phyloP scores from a whole-genome alignment of 257 asterid species.

The Solanum sparsipilum region DNA sequence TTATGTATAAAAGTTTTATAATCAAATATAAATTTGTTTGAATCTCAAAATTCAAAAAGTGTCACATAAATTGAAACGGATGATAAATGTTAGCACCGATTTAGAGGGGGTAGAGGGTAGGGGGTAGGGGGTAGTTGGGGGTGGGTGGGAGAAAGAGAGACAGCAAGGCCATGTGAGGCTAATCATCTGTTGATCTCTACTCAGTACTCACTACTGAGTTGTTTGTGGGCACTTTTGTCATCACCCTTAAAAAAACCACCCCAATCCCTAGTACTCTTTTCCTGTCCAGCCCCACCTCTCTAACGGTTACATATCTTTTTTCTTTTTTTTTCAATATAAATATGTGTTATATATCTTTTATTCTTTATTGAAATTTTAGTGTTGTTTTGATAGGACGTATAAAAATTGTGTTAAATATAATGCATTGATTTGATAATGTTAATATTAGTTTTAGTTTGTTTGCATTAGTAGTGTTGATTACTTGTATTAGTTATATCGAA shows the following conservation, averaged over 20 bases:
- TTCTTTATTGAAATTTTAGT: not conserved
- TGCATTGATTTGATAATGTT: not conserved
- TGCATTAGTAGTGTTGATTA: not conserved
- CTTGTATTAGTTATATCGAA: too few species aligned
- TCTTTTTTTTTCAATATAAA: not conserved
- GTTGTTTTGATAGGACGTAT: too few species aligned
- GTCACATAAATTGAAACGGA: accelerated
- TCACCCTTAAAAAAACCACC: not conserved
- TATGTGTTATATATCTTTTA: too few species aligned
- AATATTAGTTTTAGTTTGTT: not conserved
- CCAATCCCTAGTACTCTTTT: not conserved
- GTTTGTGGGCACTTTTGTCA: not conserved
- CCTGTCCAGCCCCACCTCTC: not conserved
- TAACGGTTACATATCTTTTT: not conserved
- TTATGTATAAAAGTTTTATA: accelerated
- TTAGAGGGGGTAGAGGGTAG: too few species aligned
- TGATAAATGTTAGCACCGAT: not conserved
- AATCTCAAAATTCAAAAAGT: accelerated
- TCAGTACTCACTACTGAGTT: not conserved
- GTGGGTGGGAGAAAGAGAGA: not conserved
- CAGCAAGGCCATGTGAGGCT: slow-evolving; percentile 2
- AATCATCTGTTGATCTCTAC: not conserved
- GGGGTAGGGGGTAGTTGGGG: too few species aligned
- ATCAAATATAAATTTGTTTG: accelerated
- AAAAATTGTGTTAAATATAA: not conserved